phyloP scores from a whole-genome alignment of 768 basidiomycete genomes.

The Leucocoprinus birnbaumii region DNA sequence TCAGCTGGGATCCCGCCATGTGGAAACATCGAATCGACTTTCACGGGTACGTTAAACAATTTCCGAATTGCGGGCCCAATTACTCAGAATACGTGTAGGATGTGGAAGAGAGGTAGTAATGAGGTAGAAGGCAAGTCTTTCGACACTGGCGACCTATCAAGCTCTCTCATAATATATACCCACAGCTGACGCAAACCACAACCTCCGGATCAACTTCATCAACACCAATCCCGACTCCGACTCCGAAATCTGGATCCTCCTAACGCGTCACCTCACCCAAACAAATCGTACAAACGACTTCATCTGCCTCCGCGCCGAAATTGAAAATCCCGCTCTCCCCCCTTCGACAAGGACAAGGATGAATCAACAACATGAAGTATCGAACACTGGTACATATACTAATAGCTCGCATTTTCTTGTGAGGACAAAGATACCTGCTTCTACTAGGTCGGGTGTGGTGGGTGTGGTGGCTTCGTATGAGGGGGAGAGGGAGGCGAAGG shows the following conservation, averaged over 20 bases:
- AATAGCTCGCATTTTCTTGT: conserved; percentile 52
- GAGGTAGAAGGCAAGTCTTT: conserved; percentile 19
- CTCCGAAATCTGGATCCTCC: conserved; percentile 66
- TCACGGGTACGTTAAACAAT: conserved; percentile 58
- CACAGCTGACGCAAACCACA: conserved; percentile 15
- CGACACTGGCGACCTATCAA: not conserved
- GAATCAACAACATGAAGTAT: conserved; percentile 2
- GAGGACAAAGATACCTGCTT: conserved; percentile 31
- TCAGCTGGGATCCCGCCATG: conserved; percentile 81
- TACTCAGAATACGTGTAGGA: conserved; percentile 30
- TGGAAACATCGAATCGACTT: conserved; percentile 49
- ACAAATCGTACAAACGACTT: conserved; percentile 63
- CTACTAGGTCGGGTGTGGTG: conserved; percentile 36
- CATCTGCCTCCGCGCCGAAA: conserved; percentile 57
- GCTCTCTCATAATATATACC: conserved; percentile 1
- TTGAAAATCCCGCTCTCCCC: conserved; percentile 36
- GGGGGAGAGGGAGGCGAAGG: conserved; percentile 42
- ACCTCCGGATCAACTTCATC: conserved; percentile 6
- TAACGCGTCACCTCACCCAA: conserved; percentile 71
- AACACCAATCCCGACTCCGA: conserved; percentile 3
- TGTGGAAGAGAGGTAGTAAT: conserved; percentile 38
- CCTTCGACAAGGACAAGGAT: not conserved
- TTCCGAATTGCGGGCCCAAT: not conserved
- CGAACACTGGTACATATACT: conserved; percentile 43
- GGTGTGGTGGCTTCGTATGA: conserved; percentile 69